These are phyloP conservation scores for Sherardia arvensis DNA, from an alignment of 257 asterid genomes.

Conservation along the genomic window DNA sequence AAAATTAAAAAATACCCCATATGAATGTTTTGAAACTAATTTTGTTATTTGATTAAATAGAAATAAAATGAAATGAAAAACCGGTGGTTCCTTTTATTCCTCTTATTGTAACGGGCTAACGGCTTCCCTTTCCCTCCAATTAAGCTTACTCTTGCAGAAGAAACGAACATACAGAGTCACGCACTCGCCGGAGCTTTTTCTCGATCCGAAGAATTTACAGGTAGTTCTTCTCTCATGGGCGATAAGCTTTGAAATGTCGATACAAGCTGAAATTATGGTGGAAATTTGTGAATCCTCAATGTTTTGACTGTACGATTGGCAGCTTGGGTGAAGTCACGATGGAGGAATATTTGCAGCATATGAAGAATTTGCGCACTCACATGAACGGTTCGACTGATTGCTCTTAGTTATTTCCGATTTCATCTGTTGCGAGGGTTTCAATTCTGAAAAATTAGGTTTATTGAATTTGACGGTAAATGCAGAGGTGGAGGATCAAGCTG, in stretches of 20 bases:
- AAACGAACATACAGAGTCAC: background rate
- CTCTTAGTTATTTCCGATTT: background rate
- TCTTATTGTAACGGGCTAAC: background rate
- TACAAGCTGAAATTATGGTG: background rate
- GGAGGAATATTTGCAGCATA: slow-evolving; percentile 76
- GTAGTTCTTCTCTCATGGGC: background rate
- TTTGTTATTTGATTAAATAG: too few relatives aligned
- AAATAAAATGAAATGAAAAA: too few relatives aligned
- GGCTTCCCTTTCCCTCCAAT: slow-evolving; percentile 9
- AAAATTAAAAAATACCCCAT: too few relatives aligned
- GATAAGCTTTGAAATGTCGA: background rate
- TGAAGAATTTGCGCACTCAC: slow-evolving; percentile 81
- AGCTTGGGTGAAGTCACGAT: slow-evolving; percentile 16
- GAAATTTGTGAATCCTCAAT: background rate
- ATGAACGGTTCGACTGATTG: slow-evolving; percentile 49
- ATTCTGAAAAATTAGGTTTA: background rate
- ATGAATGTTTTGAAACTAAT: too few relatives aligned
- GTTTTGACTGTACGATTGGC: background rate
- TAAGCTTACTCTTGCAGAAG: background rate
- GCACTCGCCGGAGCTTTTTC: background rate
- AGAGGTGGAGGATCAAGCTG: slow-evolving; percentile 96
- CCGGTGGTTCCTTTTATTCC: too few relatives aligned
- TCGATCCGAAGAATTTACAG: background rate
- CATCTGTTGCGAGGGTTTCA: background rate
- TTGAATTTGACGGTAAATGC: slow-evolving; percentile 13